Evolutionary conservation across 1,284 basidiomycete genomes (phyloP).

Genomic region (Boletus mariae): DNA sequence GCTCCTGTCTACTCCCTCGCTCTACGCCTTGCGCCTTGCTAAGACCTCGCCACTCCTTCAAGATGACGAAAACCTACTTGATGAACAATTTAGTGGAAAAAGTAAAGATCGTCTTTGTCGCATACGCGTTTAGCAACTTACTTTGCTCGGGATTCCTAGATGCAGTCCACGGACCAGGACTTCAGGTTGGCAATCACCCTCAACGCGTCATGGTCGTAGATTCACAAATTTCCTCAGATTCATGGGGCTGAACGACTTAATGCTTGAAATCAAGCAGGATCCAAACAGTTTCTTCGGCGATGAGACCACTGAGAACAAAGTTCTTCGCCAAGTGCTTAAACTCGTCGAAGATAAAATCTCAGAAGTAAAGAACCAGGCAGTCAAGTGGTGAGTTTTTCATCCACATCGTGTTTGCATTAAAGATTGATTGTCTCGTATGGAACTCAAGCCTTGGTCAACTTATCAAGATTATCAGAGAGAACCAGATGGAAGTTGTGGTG

Average conservation of each 20-base stretch:
- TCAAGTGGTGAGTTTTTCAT: conserved; percentile 70
- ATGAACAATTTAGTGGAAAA: conserved; percentile 81
- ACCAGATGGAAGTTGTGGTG: conserved; percentile 81
- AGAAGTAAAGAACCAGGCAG: conserved; percentile 97
- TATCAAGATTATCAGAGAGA: conserved; percentile 81
- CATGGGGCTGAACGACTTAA: conserved; percentile 92
- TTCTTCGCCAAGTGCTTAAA: conserved; percentile 75
- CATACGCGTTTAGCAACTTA: conserved; percentile 6
- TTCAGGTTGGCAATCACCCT: conserved; percentile 52
- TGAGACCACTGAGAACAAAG: conserved; percentile 76
- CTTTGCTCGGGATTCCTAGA: conserved; percentile 42
- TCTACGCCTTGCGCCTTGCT: no score
- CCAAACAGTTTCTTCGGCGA: conserved; percentile 70
- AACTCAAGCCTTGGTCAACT: conserved; percentile 71
- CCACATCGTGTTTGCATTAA: not conserved
- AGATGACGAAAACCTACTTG: conserved; percentile 77
- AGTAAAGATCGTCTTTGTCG: conserved; percentile 34
- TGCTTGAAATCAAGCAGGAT: conserved; percentile 80
- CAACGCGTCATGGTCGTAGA: conserved; percentile 27
- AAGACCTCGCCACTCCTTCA: conserved; percentile 21
- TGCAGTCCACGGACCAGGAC: conserved; percentile 81
- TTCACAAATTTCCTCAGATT: conserved; percentile 51
- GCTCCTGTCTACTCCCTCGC: conserved; percentile 1
- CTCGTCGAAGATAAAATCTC: conserved; percentile 92
- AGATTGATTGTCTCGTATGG: conserved; percentile 3